Conservation (phyloP, 148 eudicot genomes). For the Simmondsia chinensis region DNA sequence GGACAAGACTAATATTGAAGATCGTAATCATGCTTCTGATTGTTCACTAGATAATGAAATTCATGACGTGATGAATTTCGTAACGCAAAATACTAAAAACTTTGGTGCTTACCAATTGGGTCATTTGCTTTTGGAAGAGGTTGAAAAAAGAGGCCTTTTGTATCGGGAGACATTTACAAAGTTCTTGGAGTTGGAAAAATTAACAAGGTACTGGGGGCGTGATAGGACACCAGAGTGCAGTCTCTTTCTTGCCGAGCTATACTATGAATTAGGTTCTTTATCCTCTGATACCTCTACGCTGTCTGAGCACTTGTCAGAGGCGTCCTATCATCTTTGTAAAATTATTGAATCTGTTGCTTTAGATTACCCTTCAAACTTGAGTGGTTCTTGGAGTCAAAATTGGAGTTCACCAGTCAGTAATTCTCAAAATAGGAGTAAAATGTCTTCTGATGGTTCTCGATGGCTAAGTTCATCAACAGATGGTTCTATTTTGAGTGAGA, state of each 20-base stretch:
- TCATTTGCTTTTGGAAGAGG: constrained; percentile 78
- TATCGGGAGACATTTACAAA: constrained; percentile 47
- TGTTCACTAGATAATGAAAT: constrained; percentile 32
- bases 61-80: constrained; percentile 48
- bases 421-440: constrained; percentile 19
- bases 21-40: constrained; percentile 23
- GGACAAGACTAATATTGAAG: constrained; percentile 26
- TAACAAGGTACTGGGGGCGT: constrained; percentile 64
- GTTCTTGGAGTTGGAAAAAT: constrained; percentile 76
- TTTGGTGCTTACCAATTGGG: constrained; percentile 72
- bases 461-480: constrained; percentile 16
- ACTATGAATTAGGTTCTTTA: constrained; percentile 61
- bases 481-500: constrained; percentile 33
- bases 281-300: constrained; percentile 40
- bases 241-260: constrained; percentile 87
- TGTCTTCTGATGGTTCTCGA: constrained; percentile 17
- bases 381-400: constrained; percentile 20
- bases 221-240: constrained; percentile 75
- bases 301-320: constrained; percentile 53
- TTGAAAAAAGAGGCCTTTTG: constrained; percentile 39
- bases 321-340: constrained; percentile 75
- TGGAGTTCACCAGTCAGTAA: constrained; percentile 5
- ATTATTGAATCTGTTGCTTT: constrained; percentile 67
- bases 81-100: constrained; percentile 41
- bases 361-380: constrained; percentile 36